phyloP scores from a whole-genome alignment of 2,329 filamentous ascomycete species.

The Rosellinia necatrix region DNA sequence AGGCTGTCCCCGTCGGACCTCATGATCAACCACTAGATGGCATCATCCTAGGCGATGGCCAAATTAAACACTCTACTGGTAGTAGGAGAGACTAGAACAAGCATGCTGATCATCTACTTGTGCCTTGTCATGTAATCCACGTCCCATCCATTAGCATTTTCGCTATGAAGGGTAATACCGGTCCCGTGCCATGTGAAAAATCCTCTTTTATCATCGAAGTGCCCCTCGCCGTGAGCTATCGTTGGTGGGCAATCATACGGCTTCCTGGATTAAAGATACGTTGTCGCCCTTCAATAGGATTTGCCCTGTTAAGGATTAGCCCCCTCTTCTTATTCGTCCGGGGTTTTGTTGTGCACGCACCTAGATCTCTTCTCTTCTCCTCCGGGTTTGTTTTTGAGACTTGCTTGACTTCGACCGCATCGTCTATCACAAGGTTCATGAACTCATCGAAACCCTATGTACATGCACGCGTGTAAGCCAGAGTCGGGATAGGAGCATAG shows the following conservation, averaged over 20 bases:
- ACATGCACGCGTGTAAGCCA: not conserved
- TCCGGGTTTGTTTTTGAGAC: conserved; percentile 77
- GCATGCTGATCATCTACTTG: conserved; percentile 23
- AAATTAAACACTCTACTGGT: conserved; percentile 51
- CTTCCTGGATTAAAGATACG: conserved; percentile 63
- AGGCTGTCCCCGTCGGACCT: conserved; percentile 73
- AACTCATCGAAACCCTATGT: conserved; percentile 94
- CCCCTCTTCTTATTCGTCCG: not conserved
- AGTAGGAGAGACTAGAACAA: conserved; percentile 31
- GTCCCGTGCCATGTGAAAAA: not conserved
- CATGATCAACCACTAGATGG: conserved; percentile 83
- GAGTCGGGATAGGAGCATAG: not conserved
- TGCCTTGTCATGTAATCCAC: conserved; percentile 17
- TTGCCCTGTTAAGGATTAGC: conserved; percentile 52
- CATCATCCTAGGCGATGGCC: conserved; percentile 72
- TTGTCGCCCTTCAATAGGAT: conserved; percentile 72
- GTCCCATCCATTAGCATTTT: not conserved
- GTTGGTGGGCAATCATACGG: conserved; percentile 40
- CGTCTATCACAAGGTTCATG: conserved; percentile 97
- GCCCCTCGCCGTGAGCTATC: not conserved
- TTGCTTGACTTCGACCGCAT: conserved; percentile 89
- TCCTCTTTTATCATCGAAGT: conserved; percentile 29
- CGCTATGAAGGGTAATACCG: not conserved
- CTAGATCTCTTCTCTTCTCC: conserved; percentile 77
- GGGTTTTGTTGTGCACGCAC: conserved; percentile 52